Evolutionary conservation across 1,284 basidiomycete species (phyloP), one percentile per base, ranked within the genome.

Genomic region (Mycena citricolor): DNA sequence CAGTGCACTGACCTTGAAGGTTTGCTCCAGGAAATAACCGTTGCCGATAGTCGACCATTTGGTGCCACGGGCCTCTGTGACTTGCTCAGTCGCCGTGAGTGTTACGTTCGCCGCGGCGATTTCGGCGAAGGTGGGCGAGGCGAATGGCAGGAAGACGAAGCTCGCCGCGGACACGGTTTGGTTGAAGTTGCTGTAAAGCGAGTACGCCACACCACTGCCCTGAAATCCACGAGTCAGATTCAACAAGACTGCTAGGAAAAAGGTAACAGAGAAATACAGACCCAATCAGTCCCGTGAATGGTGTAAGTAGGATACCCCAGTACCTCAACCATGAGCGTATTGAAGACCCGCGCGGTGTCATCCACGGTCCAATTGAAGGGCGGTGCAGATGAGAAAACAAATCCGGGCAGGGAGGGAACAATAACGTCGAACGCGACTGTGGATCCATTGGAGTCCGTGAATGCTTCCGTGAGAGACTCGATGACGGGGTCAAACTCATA

Each of bases 401-500:
- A 41, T 10, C 44, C 44, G 8, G 44, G 44, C n/a, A 46, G 38
- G 10, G 44, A 40, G 17, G n/a, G 14, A 2, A 28, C 46, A 5
- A 48, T 13, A 2, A 48, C 46, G 22, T 48, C 32, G 35, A 32
- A 48, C 3, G 46, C 40, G 4, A 48, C 30, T 0, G 10, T 35
- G 17, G 36, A 32, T 16, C 34, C 34, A 3, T 14, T 34, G 8
- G 46, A 11, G 21, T 17, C 36, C 4, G 33, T 47, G 35, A 30
- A 39, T 5, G 24, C 8, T 32, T 47, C 31, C 5, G 46, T 47
- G n/a, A 47, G 25, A 7, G 40, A 32, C 20, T 42, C 42, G 11
- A 47, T 39, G 2, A 47, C 24, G 12, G 46, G 46, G 2, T 37
- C 25, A n/a, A 42, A 47, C 30, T 47, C 38, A 14, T 47, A 39